These are phyloP conservation scores for Zymoseptoria crescenta DNA, from an alignment of 2,329 filamentous ascomycete species.

Conservation along the genomic window DNA sequence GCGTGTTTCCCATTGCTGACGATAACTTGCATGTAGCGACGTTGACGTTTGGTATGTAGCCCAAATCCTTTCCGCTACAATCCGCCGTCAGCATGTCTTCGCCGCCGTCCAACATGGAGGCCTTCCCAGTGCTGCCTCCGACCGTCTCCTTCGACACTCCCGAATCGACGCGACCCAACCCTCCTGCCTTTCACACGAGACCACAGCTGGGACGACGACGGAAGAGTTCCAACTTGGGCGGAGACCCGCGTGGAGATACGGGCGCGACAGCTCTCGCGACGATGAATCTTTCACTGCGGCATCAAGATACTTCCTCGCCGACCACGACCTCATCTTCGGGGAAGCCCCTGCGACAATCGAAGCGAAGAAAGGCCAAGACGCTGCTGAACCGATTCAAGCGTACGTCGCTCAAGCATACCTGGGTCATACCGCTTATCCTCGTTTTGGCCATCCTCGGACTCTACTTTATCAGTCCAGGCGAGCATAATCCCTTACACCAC, in stretches of 20 bases:
- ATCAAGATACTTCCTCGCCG: slow-evolving; percentile 4
- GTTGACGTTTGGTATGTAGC: background rate
- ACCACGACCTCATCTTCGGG: slow-evolving; percentile 9
- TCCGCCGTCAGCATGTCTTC: background rate
- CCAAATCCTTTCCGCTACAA: background rate
- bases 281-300: slow-evolving; percentile 9
- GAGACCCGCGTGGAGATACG: slow-evolving; percentile 47
- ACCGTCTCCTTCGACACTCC: slow-evolving; percentile 4
- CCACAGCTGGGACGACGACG: slow-evolving; percentile 13
- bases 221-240: slow-evolving; percentile 38
- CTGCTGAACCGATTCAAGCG: slow-evolving; percentile 40
- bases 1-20: background rate
- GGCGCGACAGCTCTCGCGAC: slow-evolving; percentile 46
- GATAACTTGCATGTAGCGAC: background rate
- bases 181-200: slow-evolving; percentile 3
- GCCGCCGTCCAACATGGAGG: slow-evolving; percentile 6
- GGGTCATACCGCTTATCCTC: slow-evolving; percentile 62
- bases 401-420: slow-evolving; percentile 47
- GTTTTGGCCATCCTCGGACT: slow-evolving; percentile 54
- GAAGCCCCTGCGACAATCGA: slow-evolving; percentile 32
- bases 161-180: background rate
- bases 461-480: slow-evolving; percentile 68
- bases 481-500: slow-evolving; percentile 68
- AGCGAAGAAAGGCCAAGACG: slow-evolving; percentile 40
- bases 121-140: slow-evolving; percentile 8